Evolutionary conservation across 768 basidiomycete genomes (phyloP), one percentile per base, ranked within the genome.

Genomic region (Rhodotorula toruloides): DNA sequence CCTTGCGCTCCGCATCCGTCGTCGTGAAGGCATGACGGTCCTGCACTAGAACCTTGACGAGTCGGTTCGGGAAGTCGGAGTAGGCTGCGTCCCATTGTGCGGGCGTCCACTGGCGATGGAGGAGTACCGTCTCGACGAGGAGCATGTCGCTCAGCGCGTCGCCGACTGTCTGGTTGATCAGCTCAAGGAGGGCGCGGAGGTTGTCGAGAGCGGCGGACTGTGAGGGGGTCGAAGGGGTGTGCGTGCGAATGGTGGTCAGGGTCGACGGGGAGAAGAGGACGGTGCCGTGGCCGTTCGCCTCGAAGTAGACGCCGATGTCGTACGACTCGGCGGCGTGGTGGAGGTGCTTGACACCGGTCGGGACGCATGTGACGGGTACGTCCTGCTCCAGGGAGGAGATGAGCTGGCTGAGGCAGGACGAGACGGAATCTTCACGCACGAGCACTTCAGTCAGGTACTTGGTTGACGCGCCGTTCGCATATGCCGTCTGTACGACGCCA

Each of bases 201-300:
- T 73, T 58, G 21, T 44, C 27, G 7, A 73, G 61, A 7, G 74
- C 70, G 40, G 53, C 53, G 8, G 52, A 3, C 12, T 49, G 42
- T 0, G 57, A 47, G 13, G 59, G 82, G 86, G 50, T 52, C 43
- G 90, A 90, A 46, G 94, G 87, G 70, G 88, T 81, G 74, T 89
- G 81, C 31, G 79, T 78, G 37, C 79, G 73, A 46, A 99, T 81
- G 50, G 77, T 82, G 31, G 84, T 80, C 61, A 87, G 82, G 7
- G 91, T 88, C 27, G 82, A 77, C 12, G 82, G 83, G 19, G 96
- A 97, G 80, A 99, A 98, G 61, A 98, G 78, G 53, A 98, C 91
- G 5, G 96, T 99, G 39, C 96, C 96, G 73, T 99, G 96, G 4
- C 96, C 96, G 76, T 99, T 99, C 40, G 96, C 96, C 78, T 99